Evolutionary conservation across 2,329 filamentous ascomycete genomes (phyloP), one percentile per base, ranked within the genome.

Genomic region (Fonsecaea multimorphosa): DNA sequence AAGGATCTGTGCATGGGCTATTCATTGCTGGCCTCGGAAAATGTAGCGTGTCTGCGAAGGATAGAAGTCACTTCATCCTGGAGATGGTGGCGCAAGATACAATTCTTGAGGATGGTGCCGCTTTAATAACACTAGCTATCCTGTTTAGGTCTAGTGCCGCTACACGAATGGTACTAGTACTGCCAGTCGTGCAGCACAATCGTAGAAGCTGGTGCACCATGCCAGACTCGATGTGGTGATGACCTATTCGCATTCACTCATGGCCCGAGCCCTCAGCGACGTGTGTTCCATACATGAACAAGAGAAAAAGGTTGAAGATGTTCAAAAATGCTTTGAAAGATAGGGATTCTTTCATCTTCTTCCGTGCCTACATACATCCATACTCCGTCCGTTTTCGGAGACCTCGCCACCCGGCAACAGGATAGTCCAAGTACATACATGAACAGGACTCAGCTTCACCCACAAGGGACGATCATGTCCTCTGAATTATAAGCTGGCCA

Each of bases 1-100:
- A 49, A 61, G 34, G 34, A 46, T 24, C 60, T 61, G 56, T 63
- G 66, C 66, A 68, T 68, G 57, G 63, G 66, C 60, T 64, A 60
- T 53, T 27, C 64, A 66, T 63, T 31, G 55, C 56, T 54, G 58
- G 29, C 38, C 29, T 34, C 11, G 19, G 44, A 22, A 16, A 19
- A 11, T 22, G 24, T 24, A 19, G 24, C 19, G 44, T 19, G 19
- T 24, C 19, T 24, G 44, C 44, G 24, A 49, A 12, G 19, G 12
- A 24, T 24, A 24, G 19, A 49, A 49, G 44, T 49, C 9, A 12
- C 44, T 49, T 11, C 1, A 24, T 3, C 19, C 8, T 12, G 8
- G 22, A 19, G 22, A 49, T 22, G n/a, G 38, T 7, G 24, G 19
- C 8, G n/a, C 19, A 49, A 49, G 22, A 22, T 11, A 16, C 19